Evolutionary conservation across 805 yeast genomes (phyloP), one percentile per base, ranked within the genome.

Genomic region (Yarrowia bubula): DNA sequence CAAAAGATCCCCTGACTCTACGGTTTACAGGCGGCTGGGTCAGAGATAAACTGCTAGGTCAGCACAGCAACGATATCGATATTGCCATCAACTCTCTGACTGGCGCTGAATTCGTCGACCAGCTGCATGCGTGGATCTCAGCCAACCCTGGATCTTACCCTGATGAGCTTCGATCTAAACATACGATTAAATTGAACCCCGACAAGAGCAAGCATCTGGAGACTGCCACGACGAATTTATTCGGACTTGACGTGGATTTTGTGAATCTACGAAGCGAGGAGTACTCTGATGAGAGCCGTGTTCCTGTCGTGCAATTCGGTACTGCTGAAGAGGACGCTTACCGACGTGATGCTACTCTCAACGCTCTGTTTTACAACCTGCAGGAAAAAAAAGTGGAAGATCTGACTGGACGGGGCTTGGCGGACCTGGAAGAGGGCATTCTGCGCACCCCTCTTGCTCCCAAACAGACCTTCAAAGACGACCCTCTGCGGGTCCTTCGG

Each of bases 1-100:
- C 69, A 65, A 17, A 53, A 7, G 66, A 68, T 35, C 63, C 66
- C n/a, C 73, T 87, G 38, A 41, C 47, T 15, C 79, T 89, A 13
- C 75, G 99, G 67, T 89, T 95, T 69, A 92, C 98, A 0, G 99
- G 99, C 39, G 99, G 99, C 0, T 93, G 99, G 99, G 99, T 95
- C 2, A 82, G 99, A 70, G 99, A 95, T 75, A 95, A 95, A 76
- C 78, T 95, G 33, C 78, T 95, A 35, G 96, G 96, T 0, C 81
- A 82, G 53, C 85, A 84, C 22, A 86, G 93, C 46, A 86, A 93
- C 72, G 99, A 95, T 74, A 79, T 95, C 35, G 99, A 95, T 71
- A 90, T 95, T 55, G 98, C 98, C 7, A 85, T 95, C 55, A 92
- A 95, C 75, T 80, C 80, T 64, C 77, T 90, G 72, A 84, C 96